Evolutionary conservation across 805 yeast species (phyloP).

Genomic region (Monosporozyma solicola): DNA sequence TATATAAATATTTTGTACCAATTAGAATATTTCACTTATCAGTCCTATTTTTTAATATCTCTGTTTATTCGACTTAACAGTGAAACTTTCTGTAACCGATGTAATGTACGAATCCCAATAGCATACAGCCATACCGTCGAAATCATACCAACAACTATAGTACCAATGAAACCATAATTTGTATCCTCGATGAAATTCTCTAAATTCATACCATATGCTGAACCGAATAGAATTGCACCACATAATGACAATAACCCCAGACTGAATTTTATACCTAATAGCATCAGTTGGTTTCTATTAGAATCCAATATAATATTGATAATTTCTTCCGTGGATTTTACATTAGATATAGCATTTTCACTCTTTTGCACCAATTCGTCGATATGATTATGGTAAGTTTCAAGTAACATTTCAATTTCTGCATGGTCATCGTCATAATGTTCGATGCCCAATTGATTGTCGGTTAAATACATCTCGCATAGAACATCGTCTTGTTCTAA

Average conservation of each 20-base stretch:
- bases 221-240: conserved; percentile 68
- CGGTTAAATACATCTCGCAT: conserved; percentile 72
- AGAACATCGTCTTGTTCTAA: conserved; percentile 83
- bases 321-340: conserved; percentile 88
- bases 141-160: conserved; percentile 34
- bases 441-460: conserved; percentile 37
- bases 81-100: conserved; percentile 63
- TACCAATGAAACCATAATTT: conserved; percentile 54
- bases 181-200: conserved; percentile 85
- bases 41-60: neutral
- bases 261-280: conserved; percentile 73
- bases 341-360: conserved; percentile 69
- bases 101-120: conserved; percentile 48
- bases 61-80: conserved; percentile 39
- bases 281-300: conserved; percentile 87
- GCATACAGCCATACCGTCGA: conserved; percentile 41
- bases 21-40: neutral
- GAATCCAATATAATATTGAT: conserved; percentile 89
- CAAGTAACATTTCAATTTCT: conserved; percentile 84
- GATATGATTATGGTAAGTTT: conserved; percentile 80
- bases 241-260: conserved; percentile 79
- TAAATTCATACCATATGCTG: conserved; percentile 92
- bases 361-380: conserved; percentile 93
- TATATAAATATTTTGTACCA: too few relatives aligned
- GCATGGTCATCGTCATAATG: conserved; percentile 58